These are phyloP conservation scores for Remersonia thermophila DNA, from an alignment of 2,329 filamentous ascomycete species.

Conservation along the genomic window DNA sequence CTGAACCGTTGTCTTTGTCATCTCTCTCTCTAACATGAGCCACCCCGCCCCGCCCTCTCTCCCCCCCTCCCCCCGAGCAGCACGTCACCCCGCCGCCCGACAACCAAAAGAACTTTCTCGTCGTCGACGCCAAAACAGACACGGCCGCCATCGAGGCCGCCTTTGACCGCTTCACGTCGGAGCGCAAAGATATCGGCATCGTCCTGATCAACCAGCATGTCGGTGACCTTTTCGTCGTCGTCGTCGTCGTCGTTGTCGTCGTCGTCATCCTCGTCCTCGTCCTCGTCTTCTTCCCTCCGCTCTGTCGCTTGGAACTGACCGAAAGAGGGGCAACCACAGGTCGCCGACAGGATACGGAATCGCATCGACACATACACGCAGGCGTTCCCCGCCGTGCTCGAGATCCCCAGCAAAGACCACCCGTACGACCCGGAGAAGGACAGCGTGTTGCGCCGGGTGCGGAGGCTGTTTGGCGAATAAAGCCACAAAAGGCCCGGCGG, in stretches of 20 bases:
- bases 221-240: too few relatives aligned
- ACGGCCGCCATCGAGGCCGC: constrained; percentile 75
- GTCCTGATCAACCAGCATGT: constrained; percentile 97
- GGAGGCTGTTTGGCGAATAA: constrained; percentile 56
- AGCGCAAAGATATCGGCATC: constrained; percentile 94
- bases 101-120: constrained; percentile 92
- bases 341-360: constrained; percentile 87
- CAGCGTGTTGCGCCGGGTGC: constrained; percentile 82
- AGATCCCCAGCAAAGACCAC: constrained; percentile 98
- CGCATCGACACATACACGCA: constrained; percentile 84
- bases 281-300: too few relatives aligned
- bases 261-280: too few relatives aligned
- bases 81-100: constrained; percentile 84
- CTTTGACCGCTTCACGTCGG: constrained; percentile 77
- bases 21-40: background rate
- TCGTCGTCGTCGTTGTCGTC: too few relatives aligned
- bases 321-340: constrained; percentile 35
- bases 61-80: constrained; percentile 38
- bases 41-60: too few relatives aligned
- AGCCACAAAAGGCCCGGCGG: background rate
- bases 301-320: background rate
- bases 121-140: constrained; percentile 90
- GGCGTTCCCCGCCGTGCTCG: constrained; percentile 88
- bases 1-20: too few relatives aligned
- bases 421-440: constrained; percentile 99